phyloP scores from a whole-genome alignment of 2,329 filamentous ascomycete genomes.

The Diaporthe nobilis region DNA sequence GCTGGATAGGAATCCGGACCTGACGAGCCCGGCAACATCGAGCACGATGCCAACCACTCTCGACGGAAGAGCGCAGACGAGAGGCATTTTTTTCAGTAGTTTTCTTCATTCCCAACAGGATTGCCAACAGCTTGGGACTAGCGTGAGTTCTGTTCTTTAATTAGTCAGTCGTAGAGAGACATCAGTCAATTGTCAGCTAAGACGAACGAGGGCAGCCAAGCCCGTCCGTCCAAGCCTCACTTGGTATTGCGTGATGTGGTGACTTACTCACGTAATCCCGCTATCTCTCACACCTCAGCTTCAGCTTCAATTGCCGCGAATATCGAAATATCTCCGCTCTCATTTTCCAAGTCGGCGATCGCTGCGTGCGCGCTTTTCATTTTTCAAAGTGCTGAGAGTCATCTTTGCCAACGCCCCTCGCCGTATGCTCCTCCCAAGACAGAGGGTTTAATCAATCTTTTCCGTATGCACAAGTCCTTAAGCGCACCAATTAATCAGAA shows the following conservation, averaged over 20 bases:
- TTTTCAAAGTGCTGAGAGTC: not conserved
- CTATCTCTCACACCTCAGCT: conserved; percentile 6
- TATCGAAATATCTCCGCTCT: not conserved
- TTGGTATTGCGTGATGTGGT: conserved; percentile 37
- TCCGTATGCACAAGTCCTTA: not conserved
- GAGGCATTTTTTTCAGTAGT: too few species aligned
- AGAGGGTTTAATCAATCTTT: not conserved
- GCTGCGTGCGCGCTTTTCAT: not conserved
- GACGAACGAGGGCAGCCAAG: conserved; percentile 23
- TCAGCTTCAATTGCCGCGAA: not conserved
- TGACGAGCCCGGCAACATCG: too few species aligned
- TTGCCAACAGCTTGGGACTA: conserved; percentile 17
- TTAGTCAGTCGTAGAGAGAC: not conserved
- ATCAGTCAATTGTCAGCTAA: not conserved
- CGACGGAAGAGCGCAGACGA: not conserved
- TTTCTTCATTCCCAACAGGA: conserved; percentile 1
- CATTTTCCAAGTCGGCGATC: not conserved
- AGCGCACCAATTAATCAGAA: conserved; percentile 34
- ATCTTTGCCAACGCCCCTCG: not conserved
- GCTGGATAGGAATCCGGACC: too few species aligned
- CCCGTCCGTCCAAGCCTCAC: conserved; percentile 19
- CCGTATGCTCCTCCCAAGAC: not conserved
- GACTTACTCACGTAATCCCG: conserved; percentile 36
- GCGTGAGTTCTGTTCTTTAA: conserved; percentile 1
- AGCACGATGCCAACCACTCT: too few species aligned